Evolutionary conservation across 805 yeast species (phyloP), one percentile per base, ranked within the genome.

Genomic region (Ogataea trehaloabstinens): DNA sequence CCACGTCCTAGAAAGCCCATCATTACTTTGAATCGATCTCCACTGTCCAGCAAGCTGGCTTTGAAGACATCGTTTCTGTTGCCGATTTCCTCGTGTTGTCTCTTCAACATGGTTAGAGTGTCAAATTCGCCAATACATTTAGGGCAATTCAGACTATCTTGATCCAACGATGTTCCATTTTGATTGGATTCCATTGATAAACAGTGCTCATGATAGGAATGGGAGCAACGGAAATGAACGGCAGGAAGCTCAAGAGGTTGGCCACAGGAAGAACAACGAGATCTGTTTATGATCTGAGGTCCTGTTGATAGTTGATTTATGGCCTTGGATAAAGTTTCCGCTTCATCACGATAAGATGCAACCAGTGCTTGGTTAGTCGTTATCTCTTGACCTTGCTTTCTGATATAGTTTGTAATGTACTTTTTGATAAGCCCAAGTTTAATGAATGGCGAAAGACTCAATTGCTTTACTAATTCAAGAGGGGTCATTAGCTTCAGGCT

Each of bases 1-100:
- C 99, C 99, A 41, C 89, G 75, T 2, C 96, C 95, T 31, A 90
- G 74, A 58, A 82, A 90, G 39, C 87, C 95, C 42, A 83, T 74
- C 37, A 91, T 74, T 3, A 82, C 81, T 53, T 79, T 82, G 59
- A 90, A 82, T 47, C 85, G 74, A 49, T 84, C 86, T 4, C 62
- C 71, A 28, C 71, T 62, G 28, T 71, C 78, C 18, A 65, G 53
- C 41, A 93, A 60, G 4, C 82, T 71, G 24, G 71, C 67, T 37
- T 75, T 67, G 53, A 93, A 82, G 37, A 82, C 53, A 20, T 82
- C 89, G 28, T 73, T 67, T 28, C 87, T 69, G 11, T 78, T 80
- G 11, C 82, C 78, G 5, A 79, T 61, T 15, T 74, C 82, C 10
- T 73, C 74, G 52, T 86, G 91, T 6, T 76, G 75, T 13, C 67